Conservation (phyloP, 163 green algal genomes). For the Botryococcus braunii region DNA sequence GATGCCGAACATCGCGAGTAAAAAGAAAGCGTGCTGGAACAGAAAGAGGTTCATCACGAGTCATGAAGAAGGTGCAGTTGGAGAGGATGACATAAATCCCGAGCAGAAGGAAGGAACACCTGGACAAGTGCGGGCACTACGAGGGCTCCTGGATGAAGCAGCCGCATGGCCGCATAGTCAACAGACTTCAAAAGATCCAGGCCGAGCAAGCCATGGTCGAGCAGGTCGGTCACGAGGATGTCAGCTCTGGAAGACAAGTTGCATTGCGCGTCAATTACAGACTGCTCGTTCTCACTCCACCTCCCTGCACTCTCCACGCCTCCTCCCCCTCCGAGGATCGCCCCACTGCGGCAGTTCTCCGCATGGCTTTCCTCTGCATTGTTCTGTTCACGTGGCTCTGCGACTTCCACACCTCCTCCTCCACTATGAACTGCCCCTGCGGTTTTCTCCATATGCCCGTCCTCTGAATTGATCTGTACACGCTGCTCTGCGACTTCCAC, state of each 20-base stretch:
- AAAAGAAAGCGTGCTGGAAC: neutral
- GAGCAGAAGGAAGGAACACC: conserved; percentile 8
- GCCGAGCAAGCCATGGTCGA: conserved; percentile 51
- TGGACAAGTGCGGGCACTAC: conserved; percentile 29
- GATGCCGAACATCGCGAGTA: neutral
- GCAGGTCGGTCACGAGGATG: conserved; percentile 49
- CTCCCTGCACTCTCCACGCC: no score
- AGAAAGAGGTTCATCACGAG: neutral
- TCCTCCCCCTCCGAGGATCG: no score
- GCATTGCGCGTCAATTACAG: no score
- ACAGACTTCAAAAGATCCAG: conserved; percentile 36
- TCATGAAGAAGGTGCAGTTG: neutral
- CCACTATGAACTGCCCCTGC: no score
- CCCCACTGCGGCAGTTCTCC: no score
- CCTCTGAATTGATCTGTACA: no score
- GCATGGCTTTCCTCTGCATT: no score
- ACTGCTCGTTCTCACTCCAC: no score
- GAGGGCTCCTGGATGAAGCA: conserved; percentile 26
- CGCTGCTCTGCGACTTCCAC: no score
- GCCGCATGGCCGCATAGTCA: conserved; percentile 32
- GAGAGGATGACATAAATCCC: neutral
- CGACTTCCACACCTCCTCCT: no score
- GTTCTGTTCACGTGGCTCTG: no score
- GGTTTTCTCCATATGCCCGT: no score
- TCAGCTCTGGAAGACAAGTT: conserved; percentile 26